Percentiles rank a stretch among this genome's conserved stretches.
Evolutionary conservation across 192 early-diverging fungal species (phyloP).

Genomic region (Entophlyctis helioformis): DNA sequence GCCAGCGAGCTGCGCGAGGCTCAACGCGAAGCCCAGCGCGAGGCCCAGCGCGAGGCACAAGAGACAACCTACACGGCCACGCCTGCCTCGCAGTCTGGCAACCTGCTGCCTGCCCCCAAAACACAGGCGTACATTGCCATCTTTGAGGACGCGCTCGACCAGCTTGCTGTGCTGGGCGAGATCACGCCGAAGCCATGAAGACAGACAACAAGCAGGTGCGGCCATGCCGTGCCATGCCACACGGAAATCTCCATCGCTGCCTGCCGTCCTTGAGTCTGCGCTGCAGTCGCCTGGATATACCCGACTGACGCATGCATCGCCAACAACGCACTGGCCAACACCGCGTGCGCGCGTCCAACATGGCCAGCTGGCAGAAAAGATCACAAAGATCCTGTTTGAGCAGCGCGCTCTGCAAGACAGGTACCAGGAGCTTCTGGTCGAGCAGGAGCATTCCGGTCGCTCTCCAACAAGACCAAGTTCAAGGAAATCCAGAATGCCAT

Average conservation of each 20-base stretch:
- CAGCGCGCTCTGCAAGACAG: conserved; percentile 27
- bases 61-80: too few species aligned
- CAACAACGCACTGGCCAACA: too few species aligned
- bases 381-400: conserved; percentile 33
- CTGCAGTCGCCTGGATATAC: too few species aligned
- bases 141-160: conserved; percentile 46
- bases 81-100: not conserved
- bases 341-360: too few species aligned
- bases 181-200: conserved; percentile 22
- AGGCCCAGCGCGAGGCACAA: too few species aligned
- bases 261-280: too few species aligned
- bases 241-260: not conserved
- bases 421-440: conserved; percentile 29
- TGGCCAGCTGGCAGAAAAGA: conserved; percentile 24
- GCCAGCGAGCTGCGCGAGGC: too few species aligned
- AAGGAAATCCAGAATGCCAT: conserved; percentile 29
- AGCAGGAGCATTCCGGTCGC: conserved; percentile 23
- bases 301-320: too few species aligned
- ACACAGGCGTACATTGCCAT: conserved; percentile 36
- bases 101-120: conserved; percentile 14
- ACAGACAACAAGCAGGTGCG: conserved; percentile 17
- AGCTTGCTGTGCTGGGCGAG: conserved; percentile 37
- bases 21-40: too few species aligned
- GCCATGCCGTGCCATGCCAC: not conserved
- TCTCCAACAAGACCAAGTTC: conserved; percentile 28